Percentiles rank a stretch among this genome's conserved stretches.
Evolutionary conservation across 179 eudicot genomes (phyloP).

Genomic region (Beta macrorhiza): DNA sequence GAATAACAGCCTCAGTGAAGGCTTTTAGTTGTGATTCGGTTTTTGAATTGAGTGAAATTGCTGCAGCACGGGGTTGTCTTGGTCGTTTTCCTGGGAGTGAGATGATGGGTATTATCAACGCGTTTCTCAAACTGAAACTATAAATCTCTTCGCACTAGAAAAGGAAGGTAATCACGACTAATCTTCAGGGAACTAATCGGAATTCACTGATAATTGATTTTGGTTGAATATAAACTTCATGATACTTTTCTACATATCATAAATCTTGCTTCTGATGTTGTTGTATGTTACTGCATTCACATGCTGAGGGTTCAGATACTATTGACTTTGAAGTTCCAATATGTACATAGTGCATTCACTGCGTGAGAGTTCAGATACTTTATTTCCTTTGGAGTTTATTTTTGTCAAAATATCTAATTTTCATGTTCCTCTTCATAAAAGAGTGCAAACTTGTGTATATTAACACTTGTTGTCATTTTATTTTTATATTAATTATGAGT

Average conservation of each 20-base stretch:
- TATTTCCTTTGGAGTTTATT: too few species aligned
- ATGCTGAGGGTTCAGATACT: background rate
- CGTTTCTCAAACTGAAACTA: slow-evolving; percentile 46
- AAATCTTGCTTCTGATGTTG: background rate
- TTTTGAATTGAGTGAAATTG: slow-evolving; percentile 63
- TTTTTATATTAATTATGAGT: background rate
- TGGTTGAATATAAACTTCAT: background rate
- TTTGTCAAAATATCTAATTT: background rate
- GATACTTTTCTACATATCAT: background rate
- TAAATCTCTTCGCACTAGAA: slow-evolving; percentile 29
- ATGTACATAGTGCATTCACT: background rate
- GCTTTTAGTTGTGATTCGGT: slow-evolving; percentile 70
- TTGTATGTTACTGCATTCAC: slow-evolving; percentile 2
- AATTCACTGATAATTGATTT: background rate
- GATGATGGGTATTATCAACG: slow-evolving; percentile 88
- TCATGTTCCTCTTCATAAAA: background rate
- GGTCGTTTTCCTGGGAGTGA: slow-evolving; percentile 94
- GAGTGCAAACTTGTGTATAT: background rate
- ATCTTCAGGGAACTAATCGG: background rate
- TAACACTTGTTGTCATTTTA: background rate
- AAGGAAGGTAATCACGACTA: slow-evolving; percentile 2
- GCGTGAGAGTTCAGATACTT: background rate
- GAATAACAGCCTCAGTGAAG: slow-evolving; percentile 19
- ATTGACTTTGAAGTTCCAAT: background rate
- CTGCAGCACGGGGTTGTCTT: slow-evolving; percentile 86